phyloP scores from a whole-genome alignment of 768 basidiomycete genomes.

The Steccherinum ochraceum region DNA sequence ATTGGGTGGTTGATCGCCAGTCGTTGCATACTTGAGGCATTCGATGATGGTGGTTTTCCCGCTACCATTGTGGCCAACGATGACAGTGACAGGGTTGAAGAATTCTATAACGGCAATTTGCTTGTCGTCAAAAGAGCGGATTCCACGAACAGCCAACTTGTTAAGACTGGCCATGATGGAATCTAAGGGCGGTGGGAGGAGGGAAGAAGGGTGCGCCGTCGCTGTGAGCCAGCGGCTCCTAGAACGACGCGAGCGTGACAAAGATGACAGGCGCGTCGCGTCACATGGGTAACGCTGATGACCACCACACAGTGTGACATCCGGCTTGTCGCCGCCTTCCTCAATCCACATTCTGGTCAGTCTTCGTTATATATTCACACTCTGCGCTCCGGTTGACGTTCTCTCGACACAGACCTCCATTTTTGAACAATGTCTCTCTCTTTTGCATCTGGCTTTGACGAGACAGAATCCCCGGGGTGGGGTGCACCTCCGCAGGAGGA shows the following conservation, averaged over 20 bases:
- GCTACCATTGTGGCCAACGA: conserved; percentile 97
- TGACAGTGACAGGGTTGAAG: conserved; percentile 95
- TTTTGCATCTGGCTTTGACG: conserved; percentile 16
- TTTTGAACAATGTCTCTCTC: conserved; percentile 13
- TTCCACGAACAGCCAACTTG: conserved; percentile 91
- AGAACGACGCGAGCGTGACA: background rate
- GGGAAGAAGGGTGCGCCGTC: background rate
- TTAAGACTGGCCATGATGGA: conserved; percentile 69
- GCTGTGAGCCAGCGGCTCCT: too few relatives aligned
- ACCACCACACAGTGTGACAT: too few relatives aligned
- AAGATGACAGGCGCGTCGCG: background rate
- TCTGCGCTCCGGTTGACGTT: too few relatives aligned
- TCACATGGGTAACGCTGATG: background rate
- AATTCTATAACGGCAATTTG: conserved; percentile 92
- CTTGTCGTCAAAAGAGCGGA: conserved; percentile 96
- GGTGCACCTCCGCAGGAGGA: conserved; percentile 16
- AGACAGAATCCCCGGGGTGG: conserved; percentile 13
- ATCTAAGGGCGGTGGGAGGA: background rate
- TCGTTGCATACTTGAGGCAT: conserved; percentile 98
- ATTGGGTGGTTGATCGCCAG: conserved; percentile 95
- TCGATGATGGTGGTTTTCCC: conserved; percentile 99
- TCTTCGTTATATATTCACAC: too few relatives aligned
- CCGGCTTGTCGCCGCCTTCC: too few relatives aligned
- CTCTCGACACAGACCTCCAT: too few relatives aligned
- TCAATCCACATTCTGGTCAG: too few relatives aligned